Conservation (phyloP, 768 basidiomycete species). For the Russula virescens region DNA sequence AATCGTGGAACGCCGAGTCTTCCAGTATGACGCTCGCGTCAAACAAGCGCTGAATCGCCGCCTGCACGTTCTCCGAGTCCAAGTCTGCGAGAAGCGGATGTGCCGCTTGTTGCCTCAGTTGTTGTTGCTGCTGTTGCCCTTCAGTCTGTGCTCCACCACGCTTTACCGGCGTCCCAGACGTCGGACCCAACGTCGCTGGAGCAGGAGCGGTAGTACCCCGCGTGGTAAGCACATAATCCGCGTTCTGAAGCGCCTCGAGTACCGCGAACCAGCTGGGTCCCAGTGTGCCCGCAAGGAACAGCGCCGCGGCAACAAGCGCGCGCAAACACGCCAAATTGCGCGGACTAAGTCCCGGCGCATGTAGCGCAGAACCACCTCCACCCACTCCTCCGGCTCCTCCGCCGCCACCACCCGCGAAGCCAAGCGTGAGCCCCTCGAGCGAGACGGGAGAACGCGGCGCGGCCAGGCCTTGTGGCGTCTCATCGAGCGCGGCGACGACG, state of each 20-base stretch:
- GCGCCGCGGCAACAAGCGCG: conserved; percentile 66
- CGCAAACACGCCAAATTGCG: conserved; percentile 90
- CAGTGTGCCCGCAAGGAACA: conserved; percentile 79
- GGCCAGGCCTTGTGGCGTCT: conserved; percentile 41
- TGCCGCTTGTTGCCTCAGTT: conserved; percentile 25
- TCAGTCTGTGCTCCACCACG: conserved; percentile 10
- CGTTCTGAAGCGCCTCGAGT: conserved; percentile 88
- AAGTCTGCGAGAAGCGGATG: conserved; percentile 64
- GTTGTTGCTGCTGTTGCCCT: conserved; percentile 16
- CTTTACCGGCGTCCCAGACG: conserved; percentile 16
- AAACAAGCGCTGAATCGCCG: conserved; percentile 76
- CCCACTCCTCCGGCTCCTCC: conserved; percentile 44
- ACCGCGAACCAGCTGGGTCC: conserved; percentile 92
- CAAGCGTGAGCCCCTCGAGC: conserved; percentile 64
- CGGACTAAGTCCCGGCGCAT: conserved; percentile 70
- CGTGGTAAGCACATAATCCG: conserved; percentile 80
- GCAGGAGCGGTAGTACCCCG: conserved; percentile 37
- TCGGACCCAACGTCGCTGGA: conserved; percentile 12
- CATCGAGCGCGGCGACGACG: conserved; percentile 81
- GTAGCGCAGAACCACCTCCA: too few relatives aligned
- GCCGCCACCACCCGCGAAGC: conserved; percentile 22
- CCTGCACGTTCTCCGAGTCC: conserved; percentile 68
- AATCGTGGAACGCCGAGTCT: conserved; percentile 74
- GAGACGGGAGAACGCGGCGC: conserved; percentile 55
- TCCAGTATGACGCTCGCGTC: conserved; percentile 81